phyloP scores from a whole-genome alignment of 768 basidiomycete genomes.

The Omphalotus guepiniiformis region DNA sequence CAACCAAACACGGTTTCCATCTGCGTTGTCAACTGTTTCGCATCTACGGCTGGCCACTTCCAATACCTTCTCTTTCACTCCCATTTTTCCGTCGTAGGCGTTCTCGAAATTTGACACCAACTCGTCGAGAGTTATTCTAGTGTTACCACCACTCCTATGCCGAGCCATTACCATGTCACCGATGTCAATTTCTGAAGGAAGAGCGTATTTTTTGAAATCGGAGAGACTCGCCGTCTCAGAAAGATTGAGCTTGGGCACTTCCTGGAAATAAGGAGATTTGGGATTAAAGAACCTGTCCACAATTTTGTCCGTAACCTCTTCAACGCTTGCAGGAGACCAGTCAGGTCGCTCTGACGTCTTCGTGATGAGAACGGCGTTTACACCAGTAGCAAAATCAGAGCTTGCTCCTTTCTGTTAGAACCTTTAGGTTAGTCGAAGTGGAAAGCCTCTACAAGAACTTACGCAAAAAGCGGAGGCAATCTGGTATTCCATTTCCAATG shows the following conservation, averaged over 20 bases:
- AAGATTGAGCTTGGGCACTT: slow-evolving; percentile 41
- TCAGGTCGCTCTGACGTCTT: slow-evolving; percentile 44
- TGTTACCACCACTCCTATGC: slow-evolving; percentile 56
- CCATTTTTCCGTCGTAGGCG: slow-evolving; percentile 47
- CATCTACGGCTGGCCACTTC: slow-evolving; percentile 75
- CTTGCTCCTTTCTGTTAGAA: slow-evolving; percentile 63
- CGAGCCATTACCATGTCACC: slow-evolving; percentile 59
- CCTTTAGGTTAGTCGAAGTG: no score
- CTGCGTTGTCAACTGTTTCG: slow-evolving; percentile 51
- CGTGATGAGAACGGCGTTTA: slow-evolving; percentile 57
- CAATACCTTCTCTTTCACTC: slow-evolving; percentile 69
- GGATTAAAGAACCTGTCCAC: slow-evolving; percentile 63
- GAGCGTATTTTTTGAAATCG: slow-evolving; percentile 33
- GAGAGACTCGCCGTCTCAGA: slow-evolving; percentile 21
- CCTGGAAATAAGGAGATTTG: slow-evolving; percentile 42
- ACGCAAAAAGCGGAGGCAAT: slow-evolving; percentile 91
- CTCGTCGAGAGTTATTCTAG: slow-evolving; percentile 59
- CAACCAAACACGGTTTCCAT: slow-evolving; percentile 58
- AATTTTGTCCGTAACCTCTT: slow-evolving; percentile 57
- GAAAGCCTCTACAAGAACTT: slow-evolving; percentile 31
- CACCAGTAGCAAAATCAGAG: slow-evolving; percentile 81
- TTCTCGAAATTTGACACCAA: slow-evolving; percentile 53
- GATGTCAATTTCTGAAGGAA: slow-evolving; percentile 81
- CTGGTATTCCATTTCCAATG: slow-evolving; percentile 79
- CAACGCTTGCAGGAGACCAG: slow-evolving; percentile 68